Percentiles rank a stretch among this genome's conserved stretches.
These are phyloP conservation scores for Sugiyamaella chiloensis DNA, from an alignment of 805 yeast genomes.

Conservation along the genomic window DNA sequence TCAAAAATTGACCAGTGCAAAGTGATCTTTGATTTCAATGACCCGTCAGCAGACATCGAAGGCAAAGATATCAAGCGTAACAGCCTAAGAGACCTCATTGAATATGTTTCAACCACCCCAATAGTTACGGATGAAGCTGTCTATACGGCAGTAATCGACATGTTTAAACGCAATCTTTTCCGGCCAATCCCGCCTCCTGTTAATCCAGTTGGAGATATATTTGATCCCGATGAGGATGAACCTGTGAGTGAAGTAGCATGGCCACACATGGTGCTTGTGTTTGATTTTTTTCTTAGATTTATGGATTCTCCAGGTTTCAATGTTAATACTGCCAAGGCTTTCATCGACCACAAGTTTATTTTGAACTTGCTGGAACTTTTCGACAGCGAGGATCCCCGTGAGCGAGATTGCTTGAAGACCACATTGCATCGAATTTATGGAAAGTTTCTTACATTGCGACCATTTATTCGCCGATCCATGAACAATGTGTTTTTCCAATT, in stretches of 20 bases:
- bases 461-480: conserved; percentile 87
- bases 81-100: conserved; percentile 85
- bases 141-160: conserved; percentile 80
- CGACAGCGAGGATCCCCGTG: conserved; percentile 95
- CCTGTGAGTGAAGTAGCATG: conserved; percentile 95
- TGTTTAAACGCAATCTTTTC: conserved; percentile 86
- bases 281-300: conserved; percentile 89
- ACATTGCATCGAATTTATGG: conserved; percentile 96
- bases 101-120: conserved; percentile 77
- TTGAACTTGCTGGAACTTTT: conserved; percentile 78
- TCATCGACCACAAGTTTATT: conserved; percentile 87
- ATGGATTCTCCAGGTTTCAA: conserved; percentile 93
- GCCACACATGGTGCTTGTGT: conserved; percentile 98
- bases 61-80: conserved; percentile 90
- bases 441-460: conserved; percentile 82
- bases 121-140: conserved; percentile 86
- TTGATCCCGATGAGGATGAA: conserved; percentile 98
- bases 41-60: conserved; percentile 85
- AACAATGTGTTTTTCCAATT: conserved; percentile 90
- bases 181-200: conserved; percentile 98
- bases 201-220: conserved; percentile 93
- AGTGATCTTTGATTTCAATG: conserved; percentile 88
- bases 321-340: conserved; percentile 88
- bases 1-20: conserved; percentile 93
- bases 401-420: conserved; percentile 91